Percentiles rank a stretch among this genome's conserved stretches.
Evolutionary conservation across 352 stramenopile species (phyloP).

Genomic region (Pythium phragmiticola): DNA sequence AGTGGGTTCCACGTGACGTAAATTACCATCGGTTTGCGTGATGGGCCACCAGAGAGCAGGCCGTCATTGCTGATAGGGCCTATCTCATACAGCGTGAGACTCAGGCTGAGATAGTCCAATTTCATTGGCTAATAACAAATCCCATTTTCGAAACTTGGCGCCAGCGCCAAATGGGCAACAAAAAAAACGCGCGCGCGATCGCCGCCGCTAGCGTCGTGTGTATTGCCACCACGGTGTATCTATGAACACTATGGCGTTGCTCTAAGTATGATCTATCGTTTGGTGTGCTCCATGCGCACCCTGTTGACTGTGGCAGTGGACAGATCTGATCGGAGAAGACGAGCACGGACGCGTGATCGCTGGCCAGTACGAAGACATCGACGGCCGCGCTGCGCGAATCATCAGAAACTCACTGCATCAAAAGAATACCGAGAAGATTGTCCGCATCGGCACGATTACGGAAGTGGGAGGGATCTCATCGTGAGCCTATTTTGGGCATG

Average conservation of each 20-base stretch:
- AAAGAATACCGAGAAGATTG: conserved; percentile 5
- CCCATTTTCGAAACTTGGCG: conserved; percentile 15
- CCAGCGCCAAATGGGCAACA: conserved; percentile 15
- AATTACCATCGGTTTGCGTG: conserved; percentile 20
- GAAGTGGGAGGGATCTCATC: neutral
- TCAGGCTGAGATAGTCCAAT: conserved; percentile 14
- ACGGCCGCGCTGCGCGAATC: conserved; percentile 33
- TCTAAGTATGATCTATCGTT: conserved; percentile 8
- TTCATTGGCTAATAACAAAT: conserved; percentile 9
- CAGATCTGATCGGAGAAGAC: conserved; percentile 51
- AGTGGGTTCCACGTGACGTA: conserved; percentile 1
- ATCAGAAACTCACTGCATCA: neutral
- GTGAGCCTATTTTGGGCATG: conserved; percentile 10
- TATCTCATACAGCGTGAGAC: conserved; percentile 12
- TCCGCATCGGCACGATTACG: conserved; percentile 6
- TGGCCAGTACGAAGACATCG: conserved; percentile 56
- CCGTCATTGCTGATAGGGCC: neutral
- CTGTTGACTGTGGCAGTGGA: conserved; percentile 27
- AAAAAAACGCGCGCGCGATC: conserved; percentile 31
- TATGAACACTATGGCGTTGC: neutral
- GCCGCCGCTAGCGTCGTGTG: conserved; percentile 42
- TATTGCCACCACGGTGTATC: neutral
- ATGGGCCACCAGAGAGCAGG: conserved; percentile 7
- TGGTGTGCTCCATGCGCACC: conserved; percentile 2
- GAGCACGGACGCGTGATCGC: conserved; percentile 56